Conservation (phyloP, 352 stramenopile species). For the Peronosclerospora sorghi region DNA sequence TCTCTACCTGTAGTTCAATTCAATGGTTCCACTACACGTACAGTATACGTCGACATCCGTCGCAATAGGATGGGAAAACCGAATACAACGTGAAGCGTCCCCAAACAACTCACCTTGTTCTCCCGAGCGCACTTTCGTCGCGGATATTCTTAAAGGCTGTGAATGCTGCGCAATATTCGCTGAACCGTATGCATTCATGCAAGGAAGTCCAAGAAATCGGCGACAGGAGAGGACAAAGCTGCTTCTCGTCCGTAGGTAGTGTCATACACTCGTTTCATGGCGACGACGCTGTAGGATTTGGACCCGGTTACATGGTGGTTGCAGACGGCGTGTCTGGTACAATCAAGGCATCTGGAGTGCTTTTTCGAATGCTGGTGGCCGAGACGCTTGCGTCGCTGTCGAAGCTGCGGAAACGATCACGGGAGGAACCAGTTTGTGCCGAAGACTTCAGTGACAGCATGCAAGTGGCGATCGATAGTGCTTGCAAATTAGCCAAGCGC, state of each 20-base stretch:
- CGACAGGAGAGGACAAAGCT: too few relatives aligned
- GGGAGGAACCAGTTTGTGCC: slow-evolving; percentile 38
- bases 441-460: slow-evolving; percentile 58
- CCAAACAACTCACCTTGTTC: too few relatives aligned
- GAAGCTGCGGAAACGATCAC: slow-evolving; percentile 52
- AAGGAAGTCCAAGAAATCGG: slow-evolving; percentile 36
- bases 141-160: slow-evolving; percentile 12
- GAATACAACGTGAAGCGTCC: background rate
- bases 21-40: too few relatives aligned
- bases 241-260: too few relatives aligned
- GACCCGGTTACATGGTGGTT: slow-evolving; percentile 79
- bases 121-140: too few relatives aligned
- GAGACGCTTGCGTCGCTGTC: too few relatives aligned
- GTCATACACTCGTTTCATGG: slow-evolving; percentile 73
- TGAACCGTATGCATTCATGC: slow-evolving; percentile 64
- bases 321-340: slow-evolving; percentile 79
- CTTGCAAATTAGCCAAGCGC: too few relatives aligned
- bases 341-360: slow-evolving; percentile 72
- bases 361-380: slow-evolving; percentile 59
- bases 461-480: too few relatives aligned
- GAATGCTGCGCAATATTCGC: slow-evolving; percentile 52
- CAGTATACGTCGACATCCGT: too few relatives aligned
- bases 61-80: slow-evolving; percentile 22
- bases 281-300: slow-evolving; percentile 79
- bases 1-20: too few relatives aligned